Conservation (phyloP, 116 monocot species). For the Posidonia oceanica region DNA sequence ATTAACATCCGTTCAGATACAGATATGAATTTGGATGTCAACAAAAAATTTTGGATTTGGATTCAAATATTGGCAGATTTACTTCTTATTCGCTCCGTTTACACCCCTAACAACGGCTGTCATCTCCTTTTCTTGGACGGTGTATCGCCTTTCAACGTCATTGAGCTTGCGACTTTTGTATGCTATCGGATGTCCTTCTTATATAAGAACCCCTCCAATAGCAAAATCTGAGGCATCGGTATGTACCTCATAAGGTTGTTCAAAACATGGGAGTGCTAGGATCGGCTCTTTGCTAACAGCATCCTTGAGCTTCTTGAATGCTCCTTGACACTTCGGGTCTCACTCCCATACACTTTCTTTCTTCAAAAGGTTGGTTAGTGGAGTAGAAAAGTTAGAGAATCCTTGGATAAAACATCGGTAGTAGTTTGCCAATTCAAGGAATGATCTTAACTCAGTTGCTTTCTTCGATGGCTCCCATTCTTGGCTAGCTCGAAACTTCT, state of each 20-base stretch:
- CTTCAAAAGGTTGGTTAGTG: not conserved
- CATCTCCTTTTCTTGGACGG: slow-evolving; percentile 9
- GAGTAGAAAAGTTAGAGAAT: not conserved
- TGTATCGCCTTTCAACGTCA: not conserved
- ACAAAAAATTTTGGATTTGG: no score
- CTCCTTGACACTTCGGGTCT: not conserved
- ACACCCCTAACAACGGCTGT: not conserved
- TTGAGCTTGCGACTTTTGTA: slow-evolving; percentile 4
- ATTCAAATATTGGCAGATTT: no score
- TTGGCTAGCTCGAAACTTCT: no score
- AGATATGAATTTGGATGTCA: no score
- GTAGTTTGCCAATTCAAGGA: not conserved
- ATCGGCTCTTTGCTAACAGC: not conserved
- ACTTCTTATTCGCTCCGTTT: no score
- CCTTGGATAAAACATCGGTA: not conserved
- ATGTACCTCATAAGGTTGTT: not conserved
- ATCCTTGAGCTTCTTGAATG: not conserved
- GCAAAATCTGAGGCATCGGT: slow-evolving; percentile 1
- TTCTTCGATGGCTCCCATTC: no score
- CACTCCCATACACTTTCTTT: not conserved
- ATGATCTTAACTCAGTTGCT: no score
- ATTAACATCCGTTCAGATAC: no score
- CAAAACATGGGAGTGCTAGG: not conserved
- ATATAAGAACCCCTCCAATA: not conserved
- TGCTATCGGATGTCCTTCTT: not conserved